phyloP scores from a whole-genome alignment of 148 eudicot genomes.

The Silene latifolia region DNA sequence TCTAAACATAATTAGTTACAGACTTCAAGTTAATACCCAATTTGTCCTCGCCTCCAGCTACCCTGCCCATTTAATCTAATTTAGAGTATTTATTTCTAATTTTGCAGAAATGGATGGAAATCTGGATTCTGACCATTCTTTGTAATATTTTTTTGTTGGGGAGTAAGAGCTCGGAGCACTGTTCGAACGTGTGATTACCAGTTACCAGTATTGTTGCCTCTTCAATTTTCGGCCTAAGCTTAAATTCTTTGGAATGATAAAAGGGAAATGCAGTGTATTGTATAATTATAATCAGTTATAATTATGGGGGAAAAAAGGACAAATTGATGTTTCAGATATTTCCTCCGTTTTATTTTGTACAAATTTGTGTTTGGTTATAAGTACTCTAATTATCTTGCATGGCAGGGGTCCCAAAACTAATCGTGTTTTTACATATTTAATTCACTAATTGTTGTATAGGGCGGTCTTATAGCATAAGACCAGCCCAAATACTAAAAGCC shows the following conservation, averaged over 20 bases:
- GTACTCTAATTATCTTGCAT: neutral
- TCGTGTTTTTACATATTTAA: too few species aligned
- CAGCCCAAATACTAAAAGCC: too few species aligned
- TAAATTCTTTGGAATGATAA: neutral
- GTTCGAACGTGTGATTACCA: neutral
- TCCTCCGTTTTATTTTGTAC: neutral
- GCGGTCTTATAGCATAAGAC: too few species aligned
- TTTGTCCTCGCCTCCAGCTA: neutral
- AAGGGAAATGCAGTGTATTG: neutral
- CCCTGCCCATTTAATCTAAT: neutral
- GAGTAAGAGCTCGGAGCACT: neutral
- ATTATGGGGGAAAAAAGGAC: too few species aligned
- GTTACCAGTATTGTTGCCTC: neutral
- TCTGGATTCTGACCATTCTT: neutral
- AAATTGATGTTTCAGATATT: neutral
- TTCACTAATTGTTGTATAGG: too few species aligned
- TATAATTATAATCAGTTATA: neutral
- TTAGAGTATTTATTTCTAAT: neutral
- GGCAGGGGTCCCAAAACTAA: too few species aligned
- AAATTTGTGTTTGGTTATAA: neutral
- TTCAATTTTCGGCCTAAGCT: conserved; percentile 3
- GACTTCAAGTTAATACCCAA: neutral
- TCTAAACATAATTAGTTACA: neutral
- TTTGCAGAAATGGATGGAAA: conserved; percentile 2
- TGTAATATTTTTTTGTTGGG: neutral